Evolutionary conservation across 441 rosid genomes (phyloP).

Genomic region (Geranium incanum): DNA sequence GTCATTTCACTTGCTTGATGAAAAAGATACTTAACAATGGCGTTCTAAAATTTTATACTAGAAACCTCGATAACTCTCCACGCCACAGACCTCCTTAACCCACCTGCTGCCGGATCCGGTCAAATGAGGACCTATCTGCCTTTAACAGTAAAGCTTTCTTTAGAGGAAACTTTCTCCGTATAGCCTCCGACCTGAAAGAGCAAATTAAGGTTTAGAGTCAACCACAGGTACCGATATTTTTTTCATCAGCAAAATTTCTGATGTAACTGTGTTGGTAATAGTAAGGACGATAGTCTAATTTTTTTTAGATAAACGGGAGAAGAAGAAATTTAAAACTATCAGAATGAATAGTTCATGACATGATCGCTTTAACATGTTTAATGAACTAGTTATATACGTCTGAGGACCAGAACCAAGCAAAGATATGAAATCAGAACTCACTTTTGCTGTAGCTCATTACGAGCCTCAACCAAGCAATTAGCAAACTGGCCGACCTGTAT

Average conservation of each 20-base stretch:
- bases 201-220: background rate
- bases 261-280: background rate
- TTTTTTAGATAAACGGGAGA: too few relatives aligned
- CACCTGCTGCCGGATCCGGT: slow-evolving; percentile 78
- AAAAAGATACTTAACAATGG: too few relatives aligned
- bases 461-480: slow-evolving; percentile 70
- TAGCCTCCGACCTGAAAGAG: slow-evolving; percentile 48
- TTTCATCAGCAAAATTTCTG: slow-evolving; percentile 3
- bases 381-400: too few relatives aligned
- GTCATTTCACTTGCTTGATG: too few relatives aligned
- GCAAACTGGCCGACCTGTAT: slow-evolving; percentile 78
- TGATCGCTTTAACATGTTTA: too few relatives aligned
- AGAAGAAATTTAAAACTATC: too few relatives aligned
- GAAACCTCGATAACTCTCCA: too few relatives aligned
- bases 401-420: too few relatives aligned
- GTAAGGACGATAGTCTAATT: too few relatives aligned
- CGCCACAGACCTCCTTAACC: slow-evolving; percentile 7
- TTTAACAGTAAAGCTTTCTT: slow-evolving; percentile 65
- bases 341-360: too few relatives aligned
- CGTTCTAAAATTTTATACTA: too few relatives aligned
- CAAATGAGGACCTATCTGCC: slow-evolving; percentile 78
- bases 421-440: slow-evolving; percentile 28
- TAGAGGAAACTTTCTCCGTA: slow-evolving; percentile 65
- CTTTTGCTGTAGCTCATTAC: slow-evolving; percentile 74
- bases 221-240: background rate